Base-by-base conservation (phyloP, 768 basidiomycete genomes). In the Lactarius indigo region DNA sequence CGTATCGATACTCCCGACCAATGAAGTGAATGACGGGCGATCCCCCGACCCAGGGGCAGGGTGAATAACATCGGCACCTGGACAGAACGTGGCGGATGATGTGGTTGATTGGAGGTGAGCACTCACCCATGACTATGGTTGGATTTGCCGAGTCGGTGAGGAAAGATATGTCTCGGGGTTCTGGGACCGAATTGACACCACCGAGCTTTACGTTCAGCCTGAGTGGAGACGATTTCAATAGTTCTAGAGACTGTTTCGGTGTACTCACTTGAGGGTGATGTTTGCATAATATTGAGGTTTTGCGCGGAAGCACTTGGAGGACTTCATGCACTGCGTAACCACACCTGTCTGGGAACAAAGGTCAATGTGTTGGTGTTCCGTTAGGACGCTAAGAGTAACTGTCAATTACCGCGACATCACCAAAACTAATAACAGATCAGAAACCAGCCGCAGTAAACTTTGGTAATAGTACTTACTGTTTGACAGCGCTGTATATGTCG, bases 131-230 rank as follows among this genome's bases (percentile, higher is more conserved):
- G 59, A 94, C 85, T 8, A 94, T 85, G 0, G 91, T 91, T 2
- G 91, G 92, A 71, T 87, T 85, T 33, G 83, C 80, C 1, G 87
- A 84, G 72, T 94, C 91, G 0, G 86, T 84, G 15, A 94, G 78
- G 9, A 84, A 81, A 0, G 83, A 79, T 1, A 90, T 87, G 0
- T 87, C 88, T 12, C 82, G 78, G 0, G 88, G 82, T 59, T 91
- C 88, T 0, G 91, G 91, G 35, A 94, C 80, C 1, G 85, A 84
- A 73, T 94, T 94, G 73, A 92, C 89, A 1, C 92, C 92, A 17
- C 91, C 91, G 0, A 93, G 80, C 74, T 94, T 93, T 26, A 91
- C 91, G 67, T 93, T 93, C 70, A 93, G 82, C 74, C 91, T 93
- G 67, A 28, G 26, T 30, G 28, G 3, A 20, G 42, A 61, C 64